Conservation (phyloP, 2,329 filamentous ascomycete species). For the Paraconiothyrium brasiliense region DNA sequence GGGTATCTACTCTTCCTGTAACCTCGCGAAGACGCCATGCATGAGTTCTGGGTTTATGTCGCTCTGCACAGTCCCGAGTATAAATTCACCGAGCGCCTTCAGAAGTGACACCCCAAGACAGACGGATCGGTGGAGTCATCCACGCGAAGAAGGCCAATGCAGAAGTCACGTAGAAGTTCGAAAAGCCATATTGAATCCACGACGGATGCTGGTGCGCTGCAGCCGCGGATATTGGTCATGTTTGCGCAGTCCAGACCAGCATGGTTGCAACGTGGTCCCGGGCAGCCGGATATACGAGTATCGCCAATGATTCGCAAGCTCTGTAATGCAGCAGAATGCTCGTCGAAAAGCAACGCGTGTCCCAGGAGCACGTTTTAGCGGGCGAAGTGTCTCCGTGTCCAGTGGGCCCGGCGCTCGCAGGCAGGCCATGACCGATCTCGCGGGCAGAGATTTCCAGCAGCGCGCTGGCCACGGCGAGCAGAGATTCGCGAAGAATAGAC, state of each 20-base stretch:
- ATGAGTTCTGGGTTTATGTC: too few relatives aligned
- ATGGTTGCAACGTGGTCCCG: slow-evolving; percentile 5
- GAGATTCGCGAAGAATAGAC: neutral
- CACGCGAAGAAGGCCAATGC: neutral
- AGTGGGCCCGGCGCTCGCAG: neutral
- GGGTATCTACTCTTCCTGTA: neutral
- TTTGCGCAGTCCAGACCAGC: slow-evolving; percentile 14
- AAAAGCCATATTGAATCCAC: neutral
- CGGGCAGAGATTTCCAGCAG: slow-evolving; percentile 1
- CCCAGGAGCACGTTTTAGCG: neutral
- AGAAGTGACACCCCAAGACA: neutral
- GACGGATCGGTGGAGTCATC: neutral
- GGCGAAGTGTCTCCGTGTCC: neutral
- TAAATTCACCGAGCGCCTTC: neutral
- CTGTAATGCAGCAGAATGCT: neutral
- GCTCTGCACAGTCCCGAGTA: neutral
- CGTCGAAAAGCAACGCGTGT: neutral
- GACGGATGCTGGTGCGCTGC: slow-evolving; percentile 1
- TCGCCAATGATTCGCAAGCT: neutral
- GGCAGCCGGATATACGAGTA: neutral
- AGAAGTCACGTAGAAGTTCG: neutral
- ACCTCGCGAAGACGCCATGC: neutral
- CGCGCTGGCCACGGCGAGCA: slow-evolving; percentile 7
- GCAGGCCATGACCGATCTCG: neutral
- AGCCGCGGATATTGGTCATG: slow-evolving; percentile 7